phyloP scores from a whole-genome alignment of 2,329 filamentous ascomycete genomes.

The Elsinoe batatas region DNA sequence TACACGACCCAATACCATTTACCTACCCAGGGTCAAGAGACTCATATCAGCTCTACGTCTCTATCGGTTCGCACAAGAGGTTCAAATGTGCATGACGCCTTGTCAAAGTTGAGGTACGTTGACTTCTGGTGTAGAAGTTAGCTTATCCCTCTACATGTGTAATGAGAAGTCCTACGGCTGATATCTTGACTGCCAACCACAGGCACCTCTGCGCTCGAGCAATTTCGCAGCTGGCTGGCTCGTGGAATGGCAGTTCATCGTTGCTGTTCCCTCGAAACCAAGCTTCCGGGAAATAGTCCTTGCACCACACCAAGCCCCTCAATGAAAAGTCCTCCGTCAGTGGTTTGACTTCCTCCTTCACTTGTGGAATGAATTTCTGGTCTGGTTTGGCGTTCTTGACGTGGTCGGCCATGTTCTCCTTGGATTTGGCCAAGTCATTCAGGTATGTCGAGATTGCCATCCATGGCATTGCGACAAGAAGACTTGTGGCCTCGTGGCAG shows the following conservation, averaged over 20 bases:
- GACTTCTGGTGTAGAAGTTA: slow-evolving; percentile 12
- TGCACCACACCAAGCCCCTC: slow-evolving; percentile 52
- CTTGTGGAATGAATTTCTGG: slow-evolving; percentile 33
- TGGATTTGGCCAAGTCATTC: slow-evolving; percentile 39
- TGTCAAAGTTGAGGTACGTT: slow-evolving; percentile 19
- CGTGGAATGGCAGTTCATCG: slow-evolving; percentile 58
- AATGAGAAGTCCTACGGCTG: slow-evolving; percentile 11
- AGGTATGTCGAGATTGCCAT: slow-evolving; percentile 41
- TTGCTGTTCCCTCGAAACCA: slow-evolving; percentile 56
- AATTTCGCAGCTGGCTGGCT: slow-evolving; percentile 48
- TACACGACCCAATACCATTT: too few relatives aligned
- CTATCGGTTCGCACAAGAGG: background rate
- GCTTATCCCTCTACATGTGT: background rate
- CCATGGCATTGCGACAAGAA: slow-evolving; percentile 43
- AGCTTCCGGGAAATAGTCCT: slow-evolving; percentile 47
- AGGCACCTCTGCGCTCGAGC: slow-evolving; percentile 44
- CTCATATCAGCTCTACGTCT: background rate
- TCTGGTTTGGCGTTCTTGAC: slow-evolving; percentile 27
- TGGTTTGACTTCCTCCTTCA: slow-evolving; percentile 41
- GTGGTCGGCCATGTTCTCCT: slow-evolving; percentile 27
- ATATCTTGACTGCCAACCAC: slow-evolving; percentile 21
- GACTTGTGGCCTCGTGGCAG: slow-evolving; percentile 9
- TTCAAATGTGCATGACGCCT: background rate
- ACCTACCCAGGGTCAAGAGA: too few relatives aligned
- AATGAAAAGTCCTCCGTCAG: slow-evolving; percentile 61